Evolutionary conservation across 2,329 filamentous ascomycete species (phyloP), one percentile per base, ranked within the genome.

Genomic region (Claviceps monticola): DNA sequence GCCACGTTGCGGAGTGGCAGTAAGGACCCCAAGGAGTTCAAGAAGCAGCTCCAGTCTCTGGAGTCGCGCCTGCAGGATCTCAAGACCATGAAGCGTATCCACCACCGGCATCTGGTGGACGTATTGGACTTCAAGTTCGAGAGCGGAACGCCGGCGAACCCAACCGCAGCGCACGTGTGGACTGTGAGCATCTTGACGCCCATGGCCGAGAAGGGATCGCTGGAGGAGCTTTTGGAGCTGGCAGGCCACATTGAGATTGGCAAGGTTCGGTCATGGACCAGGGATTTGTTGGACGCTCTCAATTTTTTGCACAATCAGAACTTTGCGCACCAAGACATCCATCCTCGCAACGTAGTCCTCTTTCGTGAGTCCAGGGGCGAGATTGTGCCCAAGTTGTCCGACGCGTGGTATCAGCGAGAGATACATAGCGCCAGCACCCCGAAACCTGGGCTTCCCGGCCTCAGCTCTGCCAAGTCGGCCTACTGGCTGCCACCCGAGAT

Each of bases 401-500:
- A 93, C 66, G 80, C 80, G 16, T 78, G 79, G 19, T 91, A 83
- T 60, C 82, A 89, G 59, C 73, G 77, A 54, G 78, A 83, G 54
- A 68, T 91, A 38, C 79, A 88, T 59, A 71, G 72, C 48, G 74
- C 88, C 41, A 73, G 68, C 56, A 71, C 62, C n/a, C 71, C 62
- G 68, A 79, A 76, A 65, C 64, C 75, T 62, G 64, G 72, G 58
- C 62, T 78, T 59, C 65, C 78, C 4, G 74, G 75, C 1, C 67
- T 79, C 19, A 73, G 75, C 46, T 76, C 81, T 23, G 79, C 84
- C 16, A 84, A 83, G 58, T 89, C 88, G 16, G 82, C 84, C 1
- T 88, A 88, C 57, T 95, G 90, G 90, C 68, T 86, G 6, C 82
- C 90, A 1, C 86, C 89, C 1, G 89, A 95, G 66, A 75, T 89